Base-by-base conservation (phyloP, 106 monocot genomes). In the Phalaenopsis equestris region DNA sequence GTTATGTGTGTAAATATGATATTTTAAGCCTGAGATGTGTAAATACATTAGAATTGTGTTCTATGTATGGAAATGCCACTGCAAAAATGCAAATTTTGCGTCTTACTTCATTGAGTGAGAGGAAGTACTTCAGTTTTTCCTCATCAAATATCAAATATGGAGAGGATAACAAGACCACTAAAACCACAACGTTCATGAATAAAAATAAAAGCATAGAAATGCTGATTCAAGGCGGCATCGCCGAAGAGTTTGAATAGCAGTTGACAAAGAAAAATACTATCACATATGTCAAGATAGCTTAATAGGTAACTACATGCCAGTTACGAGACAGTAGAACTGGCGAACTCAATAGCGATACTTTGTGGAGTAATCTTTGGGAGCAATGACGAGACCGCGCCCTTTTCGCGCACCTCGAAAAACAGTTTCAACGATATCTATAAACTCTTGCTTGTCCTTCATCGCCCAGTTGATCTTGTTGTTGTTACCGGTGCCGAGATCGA, bases 381-480 rank as follows among this genome's bases (percentile, higher is more conserved):
- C 91, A 73, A 92, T 92, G 67, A 92, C 91, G 2, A 89, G 82
- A 80, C 91, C 89, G 77, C 91, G 91, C 3, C 91, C 91, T 81
- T 92, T 92, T 77, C 91, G 85, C 14, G 83, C 83, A 19, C 91
- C 91, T 23, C 91, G 56, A 74, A 85, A 92, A 8, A 92, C 87
- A 75, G 83, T 83, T 78, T 83, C 91, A 14, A 92, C 74, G 36
- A 92, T 92, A 79, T 92, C 91, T 17, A 89, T 85, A 82, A 92
- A 92, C 80, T 92, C 91, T 80, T 92, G 89, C 58, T 92, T 92
- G 77, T 89, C 89, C 83, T 92, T 92, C 78, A 92, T 74, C 3
- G 91, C 91, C 91, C 91, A 92, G 85, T 92, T 92, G 76, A 92
- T 92, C 84, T 92, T 92, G 84, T 92, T 92, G 85, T 92, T 92